Conservation (phyloP, 257 asterid genomes). For the Solanum rostratum region DNA sequence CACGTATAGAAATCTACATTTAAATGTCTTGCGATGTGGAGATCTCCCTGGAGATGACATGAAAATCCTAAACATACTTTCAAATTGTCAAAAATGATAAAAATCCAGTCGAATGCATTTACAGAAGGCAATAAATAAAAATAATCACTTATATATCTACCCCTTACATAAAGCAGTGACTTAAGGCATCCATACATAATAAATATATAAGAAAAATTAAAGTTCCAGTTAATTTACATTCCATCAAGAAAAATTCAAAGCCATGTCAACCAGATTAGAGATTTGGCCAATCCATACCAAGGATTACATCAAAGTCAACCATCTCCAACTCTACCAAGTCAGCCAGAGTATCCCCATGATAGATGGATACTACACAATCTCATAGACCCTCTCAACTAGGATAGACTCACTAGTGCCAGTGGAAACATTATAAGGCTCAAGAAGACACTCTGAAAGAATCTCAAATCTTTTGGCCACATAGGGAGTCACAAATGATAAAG, state of each 20-base stretch:
- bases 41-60: background rate
- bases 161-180: background rate
- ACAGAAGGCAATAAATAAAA: background rate
- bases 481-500: no score
- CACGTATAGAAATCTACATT: background rate
- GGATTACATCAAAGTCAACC: no score
- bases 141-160: background rate
- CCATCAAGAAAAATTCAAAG: background rate
- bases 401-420: no score
- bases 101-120: background rate
- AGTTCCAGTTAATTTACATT: background rate
- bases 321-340: no score
- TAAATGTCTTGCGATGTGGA: background rate
- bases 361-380: no score
- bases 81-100: background rate
- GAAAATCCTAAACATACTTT: background rate
- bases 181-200: background rate
- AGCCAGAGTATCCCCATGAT: no score
- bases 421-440: no score
- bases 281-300: constrained; percentile 24
- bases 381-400: no score
- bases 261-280: constrained; percentile 14
- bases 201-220: background rate
- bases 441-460: no score
- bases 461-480: no score